Conservation (phyloP, 2,329 filamentous ascomycete genomes). For the Mycosphaerella sp. region DNA sequence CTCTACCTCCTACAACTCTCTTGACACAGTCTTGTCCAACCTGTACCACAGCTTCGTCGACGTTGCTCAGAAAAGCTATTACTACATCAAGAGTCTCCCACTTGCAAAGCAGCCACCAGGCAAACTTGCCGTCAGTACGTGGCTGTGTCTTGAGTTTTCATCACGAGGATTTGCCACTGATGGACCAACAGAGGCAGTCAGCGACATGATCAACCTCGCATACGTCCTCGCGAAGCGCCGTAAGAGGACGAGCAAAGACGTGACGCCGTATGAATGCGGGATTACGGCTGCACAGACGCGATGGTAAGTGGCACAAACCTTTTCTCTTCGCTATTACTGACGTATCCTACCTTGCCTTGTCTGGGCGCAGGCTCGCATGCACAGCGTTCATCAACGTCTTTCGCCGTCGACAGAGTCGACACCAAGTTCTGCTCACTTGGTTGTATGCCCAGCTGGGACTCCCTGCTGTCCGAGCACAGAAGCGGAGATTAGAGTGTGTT, state of each 20-base stretch:
- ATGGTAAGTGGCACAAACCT: slow-evolving; percentile 49
- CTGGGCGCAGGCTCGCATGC: slow-evolving; percentile 54
- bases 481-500: slow-evolving; percentile 12
- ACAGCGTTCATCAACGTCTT: slow-evolving; percentile 66
- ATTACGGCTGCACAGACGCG: slow-evolving; percentile 56
- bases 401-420: slow-evolving; percentile 63
- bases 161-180: background rate
- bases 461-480: slow-evolving; percentile 6
- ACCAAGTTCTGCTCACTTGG: slow-evolving; percentile 61
- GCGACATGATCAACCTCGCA: slow-evolving; percentile 59
- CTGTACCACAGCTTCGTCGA: slow-evolving; percentile 69
- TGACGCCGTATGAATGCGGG: slow-evolving; percentile 49
- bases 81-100: slow-evolving; percentile 56
- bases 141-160: background rate
- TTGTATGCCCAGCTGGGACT: slow-evolving; percentile 41
- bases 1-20: slow-evolving; percentile 71
- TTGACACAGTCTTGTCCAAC: slow-evolving; percentile 63
- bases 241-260: slow-evolving; percentile 35
- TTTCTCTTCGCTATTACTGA: background rate
- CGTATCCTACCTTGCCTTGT: background rate
- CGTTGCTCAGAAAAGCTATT: slow-evolving; percentile 66
- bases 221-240: slow-evolving; percentile 57
- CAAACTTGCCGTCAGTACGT: slow-evolving; percentile 55
- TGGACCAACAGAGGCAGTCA: slow-evolving; percentile 52
- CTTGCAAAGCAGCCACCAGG: slow-evolving; percentile 50